phyloP scores from a whole-genome alignment of 2,329 filamentous ascomycete species.

The Ophiostoma ulmi region DNA sequence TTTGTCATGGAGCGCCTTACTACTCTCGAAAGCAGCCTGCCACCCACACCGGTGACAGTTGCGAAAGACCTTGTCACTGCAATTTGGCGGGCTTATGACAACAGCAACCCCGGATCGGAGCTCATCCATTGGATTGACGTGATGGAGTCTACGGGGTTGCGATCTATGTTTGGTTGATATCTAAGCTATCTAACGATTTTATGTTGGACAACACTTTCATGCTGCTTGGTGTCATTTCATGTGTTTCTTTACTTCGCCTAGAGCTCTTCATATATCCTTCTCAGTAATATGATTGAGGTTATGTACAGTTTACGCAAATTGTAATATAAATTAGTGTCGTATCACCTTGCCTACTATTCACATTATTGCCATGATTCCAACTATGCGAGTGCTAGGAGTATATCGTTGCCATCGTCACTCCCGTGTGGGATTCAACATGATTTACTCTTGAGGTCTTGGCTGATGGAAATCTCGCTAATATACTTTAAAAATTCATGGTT shows the following conservation, averaged over 20 bases:
- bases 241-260: neutral
- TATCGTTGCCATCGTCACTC: too few relatives aligned
- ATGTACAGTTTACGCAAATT: too few relatives aligned
- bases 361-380: too few relatives aligned
- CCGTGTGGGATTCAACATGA: too few relatives aligned
- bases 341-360: too few relatives aligned
- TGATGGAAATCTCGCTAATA: too few relatives aligned
- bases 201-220: neutral
- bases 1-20: constrained; percentile 14
- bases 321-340: neutral
- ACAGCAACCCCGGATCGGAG: neutral
- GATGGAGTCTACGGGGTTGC: constrained; percentile 6
- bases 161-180: constrained; percentile 9
- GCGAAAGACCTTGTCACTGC: constrained; percentile 1
- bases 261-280: neutral
- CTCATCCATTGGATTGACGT: constrained; percentile 8
- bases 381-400: too few relatives aligned
- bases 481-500: too few relatives aligned
- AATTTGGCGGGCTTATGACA: constrained; percentile 11
- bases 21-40: constrained; percentile 9
- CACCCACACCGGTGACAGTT: constrained; percentile 9
- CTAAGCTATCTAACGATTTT: neutral
- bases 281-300: neutral
- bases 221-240: neutral
- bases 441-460: too few relatives aligned